Percentiles rank a stretch among this genome's conserved stretches.
Conservation (phyloP, 306 rosid genomes). For the Castanospermum australe region DNA sequence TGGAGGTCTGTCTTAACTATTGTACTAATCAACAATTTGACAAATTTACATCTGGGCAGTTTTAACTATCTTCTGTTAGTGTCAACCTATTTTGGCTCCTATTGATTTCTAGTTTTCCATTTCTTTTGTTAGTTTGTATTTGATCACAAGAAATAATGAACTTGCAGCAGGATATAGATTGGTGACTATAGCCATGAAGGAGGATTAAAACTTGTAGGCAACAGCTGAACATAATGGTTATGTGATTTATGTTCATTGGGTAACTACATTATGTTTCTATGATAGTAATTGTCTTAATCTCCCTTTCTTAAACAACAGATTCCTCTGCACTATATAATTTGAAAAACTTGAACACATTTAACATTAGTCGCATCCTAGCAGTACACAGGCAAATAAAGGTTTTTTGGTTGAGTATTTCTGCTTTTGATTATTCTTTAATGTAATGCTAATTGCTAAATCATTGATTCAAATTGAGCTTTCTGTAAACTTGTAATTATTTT, state of each 20-base stretch:
- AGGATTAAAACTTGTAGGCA: not conserved
- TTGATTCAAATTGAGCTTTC: not conserved
- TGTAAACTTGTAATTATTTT: not conserved
- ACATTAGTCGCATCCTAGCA: not conserved
- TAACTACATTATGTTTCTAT: not conserved
- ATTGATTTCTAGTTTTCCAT: not conserved
- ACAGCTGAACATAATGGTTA: not conserved
- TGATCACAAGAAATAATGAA: slow-evolving; percentile 11
- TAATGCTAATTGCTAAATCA: not conserved
- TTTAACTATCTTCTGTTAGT: not conserved
- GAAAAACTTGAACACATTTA: not conserved
- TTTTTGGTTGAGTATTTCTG: not conserved
- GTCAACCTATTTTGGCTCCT: not conserved
- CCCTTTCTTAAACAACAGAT: not conserved
- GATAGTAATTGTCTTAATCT: not conserved
- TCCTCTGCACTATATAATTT: not conserved
- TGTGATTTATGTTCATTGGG: not conserved
- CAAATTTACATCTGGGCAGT: slow-evolving; percentile 13
- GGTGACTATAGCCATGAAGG: not conserved
- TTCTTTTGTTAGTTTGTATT: slow-evolving; percentile 3
- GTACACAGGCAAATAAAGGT: not conserved
- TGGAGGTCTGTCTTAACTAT: slow-evolving; percentile 68
- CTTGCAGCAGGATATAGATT: not conserved
- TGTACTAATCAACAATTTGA: slow-evolving; percentile 20
- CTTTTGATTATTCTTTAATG: not conserved